A percentile compares a stretch with the other conserved stretches of the same genome.
phyloP scores from a whole-genome alignment of 768 basidiomycete species.

The Leccinum truebloodii region DNA sequence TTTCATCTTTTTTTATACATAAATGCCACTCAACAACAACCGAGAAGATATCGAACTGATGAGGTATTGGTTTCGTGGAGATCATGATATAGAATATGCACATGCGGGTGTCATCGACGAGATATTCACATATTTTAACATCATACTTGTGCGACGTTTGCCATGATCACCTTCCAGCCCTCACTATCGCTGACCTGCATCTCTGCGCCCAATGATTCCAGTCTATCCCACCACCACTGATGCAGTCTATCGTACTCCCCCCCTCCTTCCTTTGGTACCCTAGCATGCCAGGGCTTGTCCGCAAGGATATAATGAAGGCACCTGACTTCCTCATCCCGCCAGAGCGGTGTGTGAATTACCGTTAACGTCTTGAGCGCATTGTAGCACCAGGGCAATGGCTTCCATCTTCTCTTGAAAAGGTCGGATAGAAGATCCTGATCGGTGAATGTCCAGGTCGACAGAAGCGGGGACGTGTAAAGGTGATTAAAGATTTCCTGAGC shows the following conservation, averaged over 20 bases:
- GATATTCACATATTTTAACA: neutral
- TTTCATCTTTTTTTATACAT: neutral
- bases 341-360: slow-evolving; percentile 67
- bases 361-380: slow-evolving; percentile 92
- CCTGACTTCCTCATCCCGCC: slow-evolving; percentile 84
- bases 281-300: slow-evolving; percentile 83
- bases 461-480: slow-evolving; percentile 48
- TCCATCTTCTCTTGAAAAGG: slow-evolving; percentile 78
- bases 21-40: slow-evolving; percentile 11
- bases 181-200: slow-evolving; percentile 46
- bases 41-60: slow-evolving; percentile 85
- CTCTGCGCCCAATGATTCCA: slow-evolving; percentile 42
- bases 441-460: slow-evolving; percentile 68
- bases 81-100: slow-evolving; percentile 21
- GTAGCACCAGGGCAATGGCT: slow-evolving; percentile 80
- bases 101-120: neutral
- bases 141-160: slow-evolving; percentile 43
- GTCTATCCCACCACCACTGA: slow-evolving; percentile 82
- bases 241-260: slow-evolving; percentile 55
- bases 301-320: slow-evolving; percentile 86
- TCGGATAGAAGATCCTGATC: slow-evolving; percentile 91
- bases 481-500: slow-evolving; percentile 50
- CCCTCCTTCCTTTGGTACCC: slow-evolving; percentile 41
- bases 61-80: slow-evolving; percentile 93
- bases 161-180: slow-evolving; percentile 51